Base-by-base conservation (phyloP, 352 stramenopile species). In the Phytophthora citrophthora region DNA sequence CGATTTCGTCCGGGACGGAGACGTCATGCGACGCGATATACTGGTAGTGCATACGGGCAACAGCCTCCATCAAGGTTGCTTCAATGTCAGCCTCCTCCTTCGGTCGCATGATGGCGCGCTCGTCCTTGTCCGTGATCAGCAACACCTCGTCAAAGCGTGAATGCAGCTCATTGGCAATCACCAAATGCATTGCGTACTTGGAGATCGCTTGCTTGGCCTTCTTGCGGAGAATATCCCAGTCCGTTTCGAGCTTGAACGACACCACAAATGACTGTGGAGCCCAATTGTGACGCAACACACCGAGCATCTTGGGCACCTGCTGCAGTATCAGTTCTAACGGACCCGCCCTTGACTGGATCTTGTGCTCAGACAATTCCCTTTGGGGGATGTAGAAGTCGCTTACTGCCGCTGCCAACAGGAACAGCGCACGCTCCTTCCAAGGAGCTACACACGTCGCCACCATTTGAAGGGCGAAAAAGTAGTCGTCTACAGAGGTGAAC, bases 191-290 rank as follows among this genome's bases (percentile, higher is more conserved):
- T 46, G 83, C 86, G 71, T 99, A 99, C 60, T 92, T 97, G 62
- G 88, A 72, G 24, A 99, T 92, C 1, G 97, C 88, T 66, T 89
- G 79, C 53, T 90, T 78, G 16, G 95, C 91, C 76, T 99, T 99
- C 61, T 90, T 54, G 27, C 92, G 75, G 43, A 99, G 83, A 45
- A 99, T 91, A 2, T 86, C 75, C 50, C 75, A 80, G 82, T 99
- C 97, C 5, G 98, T 99, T 81, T 99, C 98, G 24, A 99, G 86
- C 79, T 99, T 99, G 82, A 99, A 99, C 26, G 92, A 98, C 18
- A 99, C 92, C 20, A 97, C 85, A 77, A 99, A 99, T 9, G 95
- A 93, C 39, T 97, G 57, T 2, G 97, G 96, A 18, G 94, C 96
- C 97, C 97, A 99, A 16, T 88, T 64, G 31, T 81, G 73, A 24